phyloP scores from a whole-genome alignment of 169 alveolate species.

The Plasmodium falciparum region DNA sequence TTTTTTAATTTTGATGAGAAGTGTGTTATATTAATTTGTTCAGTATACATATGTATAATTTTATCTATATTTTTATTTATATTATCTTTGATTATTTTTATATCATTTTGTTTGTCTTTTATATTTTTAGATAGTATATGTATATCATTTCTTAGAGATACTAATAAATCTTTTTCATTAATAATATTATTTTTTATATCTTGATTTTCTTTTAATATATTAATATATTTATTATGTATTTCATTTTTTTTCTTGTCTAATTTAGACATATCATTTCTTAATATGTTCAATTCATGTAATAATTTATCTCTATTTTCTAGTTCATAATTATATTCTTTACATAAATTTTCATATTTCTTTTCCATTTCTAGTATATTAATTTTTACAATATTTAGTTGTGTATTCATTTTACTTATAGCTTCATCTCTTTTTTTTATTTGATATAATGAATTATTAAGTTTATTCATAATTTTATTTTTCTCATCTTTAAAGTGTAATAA shows the following conservation, averaged over 20 bases:
- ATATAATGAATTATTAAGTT: constrained; percentile 26
- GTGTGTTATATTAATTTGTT: constrained; percentile 51
- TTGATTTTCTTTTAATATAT: not conserved
- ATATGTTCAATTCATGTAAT: constrained; percentile 12
- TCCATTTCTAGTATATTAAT: constrained; percentile 19
- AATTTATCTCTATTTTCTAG: constrained; percentile 53
- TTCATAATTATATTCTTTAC: constrained; percentile 17
- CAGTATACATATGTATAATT: constrained; percentile 46
- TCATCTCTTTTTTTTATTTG: constrained; percentile 67
- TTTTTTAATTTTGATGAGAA: constrained; percentile 35
- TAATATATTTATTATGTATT: constrained; percentile 2
- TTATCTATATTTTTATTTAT: constrained; percentile 55
- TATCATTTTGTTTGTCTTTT: constrained; percentile 15
- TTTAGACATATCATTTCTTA: constrained; percentile 24
- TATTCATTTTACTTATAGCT: constrained; percentile 56
- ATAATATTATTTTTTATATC: constrained; percentile 10
- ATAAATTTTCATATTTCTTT: constrained; percentile 14
- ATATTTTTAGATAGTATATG: constrained; percentile 29
- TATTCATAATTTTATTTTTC: constrained; percentile 18
- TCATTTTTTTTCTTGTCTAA: not conserved
- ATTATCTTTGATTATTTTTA: constrained; percentile 48
- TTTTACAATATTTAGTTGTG: constrained; percentile 26
- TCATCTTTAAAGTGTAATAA: constrained; percentile 5
- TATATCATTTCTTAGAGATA: constrained; percentile 23
- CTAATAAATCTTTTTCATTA: constrained; percentile 36